Base-by-base conservation (phyloP, 805 yeast genomes). In the Yarrowia sp. region DNA sequence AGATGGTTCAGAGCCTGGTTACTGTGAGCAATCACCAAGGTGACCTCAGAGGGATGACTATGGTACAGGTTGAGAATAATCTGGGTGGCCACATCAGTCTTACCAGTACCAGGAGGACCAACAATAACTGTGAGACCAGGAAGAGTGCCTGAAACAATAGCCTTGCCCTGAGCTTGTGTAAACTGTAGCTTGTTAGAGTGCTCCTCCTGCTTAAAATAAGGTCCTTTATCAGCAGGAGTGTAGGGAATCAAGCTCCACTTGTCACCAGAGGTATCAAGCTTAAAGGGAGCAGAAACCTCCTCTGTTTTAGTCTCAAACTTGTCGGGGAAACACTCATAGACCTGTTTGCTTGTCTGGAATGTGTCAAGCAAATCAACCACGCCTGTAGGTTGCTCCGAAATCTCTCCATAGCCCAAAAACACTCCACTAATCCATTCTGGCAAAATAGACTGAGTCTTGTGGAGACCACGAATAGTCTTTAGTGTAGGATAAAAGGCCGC, bases 61-160 rank as follows among this genome's bases (percentile, higher is more conserved):
- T 67, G 67, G 14, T 63, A 19, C 9, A 74, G 46, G 2, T 67
- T 52, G n/a, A 68, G 58, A 1, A 76, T 62, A 6, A 75, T 66
- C 22, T 71, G 68, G 0, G 75, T 65, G 1, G 73, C 67, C 4
- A 75, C 63, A 5, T 69, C 72, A 2, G 79, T 75, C 66, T 85
- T 84, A 3, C 93, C 93, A 0, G 92, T 87, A 0, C 92, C 92
- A 4, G 92, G 92, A 1, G 92, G 92, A 0, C 92, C 92, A 71
- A 85, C 89, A 7, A 88, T 82, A 32, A 88, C 82, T 5, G 83
- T 76, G 7, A 88, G 73, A 3, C 86, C 85, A n/a, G 85, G 82
- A 1, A 61, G 21, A 0, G 71, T 62, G 0, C 75, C 73, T 10
- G 70, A 51, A 14, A 72, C 52, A 9, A 77, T 63, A 1, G 77